phyloP scores from a whole-genome alignment of 2,329 filamentous ascomycete species.

The Aspergillus tubingensis region DNA sequence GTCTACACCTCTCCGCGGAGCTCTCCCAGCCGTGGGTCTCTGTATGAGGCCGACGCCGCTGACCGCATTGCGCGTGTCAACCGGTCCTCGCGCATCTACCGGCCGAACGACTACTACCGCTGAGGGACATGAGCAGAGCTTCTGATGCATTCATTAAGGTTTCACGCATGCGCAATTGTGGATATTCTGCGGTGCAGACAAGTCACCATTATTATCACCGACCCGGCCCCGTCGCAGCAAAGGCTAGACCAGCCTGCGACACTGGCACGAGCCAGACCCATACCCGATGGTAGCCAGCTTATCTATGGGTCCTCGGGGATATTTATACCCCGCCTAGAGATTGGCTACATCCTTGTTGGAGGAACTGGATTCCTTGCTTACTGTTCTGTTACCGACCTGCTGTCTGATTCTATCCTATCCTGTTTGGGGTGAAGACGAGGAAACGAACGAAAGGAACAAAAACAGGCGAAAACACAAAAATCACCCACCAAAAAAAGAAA shows the following conservation, averaged over 20 bases:
- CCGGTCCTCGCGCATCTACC: slow-evolving; percentile 32
- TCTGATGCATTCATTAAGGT: background rate
- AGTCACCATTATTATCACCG: background rate
- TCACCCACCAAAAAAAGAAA: background rate
- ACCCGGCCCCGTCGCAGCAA: background rate
- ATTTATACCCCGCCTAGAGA: background rate
- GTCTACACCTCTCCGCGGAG: slow-evolving; percentile 38
- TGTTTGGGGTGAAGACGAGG: background rate
- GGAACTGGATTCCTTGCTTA: background rate
- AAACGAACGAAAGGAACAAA: background rate
- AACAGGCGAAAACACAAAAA: background rate
- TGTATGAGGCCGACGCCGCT: slow-evolving; percentile 37
- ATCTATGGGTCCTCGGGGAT: background rate
- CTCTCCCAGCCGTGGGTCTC: slow-evolving; percentile 38
- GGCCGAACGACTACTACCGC: slow-evolving; percentile 34
- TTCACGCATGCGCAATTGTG: background rate
- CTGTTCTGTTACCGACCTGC: background rate
- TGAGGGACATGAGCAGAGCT: slow-evolving; percentile 17
- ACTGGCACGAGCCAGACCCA: background rate
- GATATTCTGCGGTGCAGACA: background rate
- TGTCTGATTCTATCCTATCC: background rate
- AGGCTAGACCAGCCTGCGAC: background rate
- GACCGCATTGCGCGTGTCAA: slow-evolving; percentile 38
- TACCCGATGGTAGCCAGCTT: background rate
- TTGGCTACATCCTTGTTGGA: background rate